phyloP scores from a whole-genome alignment of 371 early-diverging fungal genomes.

The Chytridiales sp. region DNA sequence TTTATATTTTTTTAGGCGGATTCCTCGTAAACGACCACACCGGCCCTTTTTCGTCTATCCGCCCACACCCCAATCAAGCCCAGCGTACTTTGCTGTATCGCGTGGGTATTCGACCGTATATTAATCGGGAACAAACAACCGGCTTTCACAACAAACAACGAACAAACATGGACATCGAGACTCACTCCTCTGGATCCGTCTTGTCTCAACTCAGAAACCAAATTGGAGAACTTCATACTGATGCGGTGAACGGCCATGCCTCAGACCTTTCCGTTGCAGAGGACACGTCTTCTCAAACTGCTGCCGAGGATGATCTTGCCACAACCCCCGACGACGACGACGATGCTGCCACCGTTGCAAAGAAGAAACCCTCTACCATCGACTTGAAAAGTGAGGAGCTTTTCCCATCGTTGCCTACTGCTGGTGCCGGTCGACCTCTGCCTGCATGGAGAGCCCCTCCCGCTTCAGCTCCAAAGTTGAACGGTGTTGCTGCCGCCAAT shows the following conservation, averaged over 20 bases:
- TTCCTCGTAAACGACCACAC: too few species aligned
- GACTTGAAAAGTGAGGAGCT: constrained; percentile 40
- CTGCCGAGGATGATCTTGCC: background rate
- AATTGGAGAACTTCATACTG: constrained; percentile 20
- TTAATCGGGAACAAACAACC: too few species aligned
- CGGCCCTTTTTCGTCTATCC: too few species aligned
- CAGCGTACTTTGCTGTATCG: too few species aligned
- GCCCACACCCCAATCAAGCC: too few species aligned
- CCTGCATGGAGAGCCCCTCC: constrained; percentile 26
- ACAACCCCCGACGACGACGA: background rate
- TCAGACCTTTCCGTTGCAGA: too few species aligned
- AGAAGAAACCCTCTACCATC: constrained; percentile 10
- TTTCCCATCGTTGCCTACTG: constrained; percentile 38
- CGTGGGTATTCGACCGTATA: too few species aligned
- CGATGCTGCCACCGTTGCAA: background rate
- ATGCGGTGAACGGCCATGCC: constrained; percentile 22
- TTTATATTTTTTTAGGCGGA: too few species aligned
- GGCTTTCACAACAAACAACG: too few species aligned
- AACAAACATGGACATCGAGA: background rate
- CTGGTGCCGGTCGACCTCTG: constrained; percentile 13
- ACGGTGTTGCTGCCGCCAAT: constrained; percentile 13
- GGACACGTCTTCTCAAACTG: too few species aligned
- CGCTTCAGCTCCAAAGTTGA: constrained; percentile 1
- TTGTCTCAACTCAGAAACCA: constrained; percentile 22
- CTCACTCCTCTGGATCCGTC: constrained; percentile 15